These are phyloP conservation scores for Isabelozyma gotoi DNA, from an alignment of 805 yeast genomes.

Conservation along the genomic window DNA sequence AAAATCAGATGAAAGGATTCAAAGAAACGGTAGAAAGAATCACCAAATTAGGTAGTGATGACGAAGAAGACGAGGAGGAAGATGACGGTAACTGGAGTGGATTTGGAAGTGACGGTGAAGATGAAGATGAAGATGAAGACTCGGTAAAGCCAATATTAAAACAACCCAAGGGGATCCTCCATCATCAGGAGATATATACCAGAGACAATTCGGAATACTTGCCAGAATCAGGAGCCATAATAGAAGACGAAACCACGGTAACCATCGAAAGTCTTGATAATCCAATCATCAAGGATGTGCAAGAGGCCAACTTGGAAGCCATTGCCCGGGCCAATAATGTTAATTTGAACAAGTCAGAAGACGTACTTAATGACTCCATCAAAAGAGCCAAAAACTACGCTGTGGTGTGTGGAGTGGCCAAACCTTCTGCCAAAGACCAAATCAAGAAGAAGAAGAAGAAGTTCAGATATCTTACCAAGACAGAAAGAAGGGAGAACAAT, in stretches of 20 bases:
- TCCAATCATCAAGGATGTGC: conserved; percentile 34
- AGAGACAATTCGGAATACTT: conserved; percentile 22
- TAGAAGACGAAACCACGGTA: conserved; percentile 45
- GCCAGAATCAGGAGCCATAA: conserved; percentile 32
- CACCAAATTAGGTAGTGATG: conserved; percentile 16
- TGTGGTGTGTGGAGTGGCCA: conserved; percentile 52
- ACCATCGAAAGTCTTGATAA: conserved; percentile 44
- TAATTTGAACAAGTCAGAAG: conserved; percentile 63
- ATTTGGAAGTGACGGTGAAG: conserved; percentile 26
- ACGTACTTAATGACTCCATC: conserved; percentile 71
- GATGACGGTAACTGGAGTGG: conserved; percentile 43
- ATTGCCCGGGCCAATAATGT: conserved; percentile 69
- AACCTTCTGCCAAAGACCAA: conserved; percentile 29
- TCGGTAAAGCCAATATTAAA: conserved; percentile 8
- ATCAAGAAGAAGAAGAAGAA: conserved; percentile 62
- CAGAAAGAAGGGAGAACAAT: conserved; percentile 61
- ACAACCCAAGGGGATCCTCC: conserved; percentile 41
- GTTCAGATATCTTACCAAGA: conserved; percentile 82
- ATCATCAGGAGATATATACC: conserved; percentile 40
- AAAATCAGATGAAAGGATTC: conserved; percentile 60
- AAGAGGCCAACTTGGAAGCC: conserved; percentile 34
- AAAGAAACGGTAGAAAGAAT: conserved; percentile 42
- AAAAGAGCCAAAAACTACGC: conserved; percentile 84
- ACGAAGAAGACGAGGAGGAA: conserved; percentile 18
- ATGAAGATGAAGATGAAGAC: conserved; percentile 15